Percentiles rank a stretch among this genome's conserved stretches.
Conservation (phyloP, 345 rosid genomes). For the Salix viminalis region DNA sequence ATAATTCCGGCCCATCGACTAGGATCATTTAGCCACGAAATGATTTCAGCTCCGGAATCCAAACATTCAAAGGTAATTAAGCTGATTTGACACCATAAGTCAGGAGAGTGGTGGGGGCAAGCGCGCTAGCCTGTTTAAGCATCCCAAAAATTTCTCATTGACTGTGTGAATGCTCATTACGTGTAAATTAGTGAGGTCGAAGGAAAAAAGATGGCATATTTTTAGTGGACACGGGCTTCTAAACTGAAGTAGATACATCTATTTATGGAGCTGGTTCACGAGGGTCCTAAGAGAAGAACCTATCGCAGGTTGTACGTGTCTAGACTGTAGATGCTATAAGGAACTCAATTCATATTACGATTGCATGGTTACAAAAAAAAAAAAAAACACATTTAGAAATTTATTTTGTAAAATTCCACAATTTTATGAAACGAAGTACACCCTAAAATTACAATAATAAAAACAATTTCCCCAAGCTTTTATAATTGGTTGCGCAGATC, state of each 20-base stretch:
- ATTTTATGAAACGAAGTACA: no score
- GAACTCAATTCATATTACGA: no score
- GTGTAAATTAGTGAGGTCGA: background rate
- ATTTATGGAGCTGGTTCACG: background rate
- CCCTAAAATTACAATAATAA: no score
- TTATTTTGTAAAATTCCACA: no score
- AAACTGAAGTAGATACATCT: background rate
- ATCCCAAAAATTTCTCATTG: constrained; percentile 7
- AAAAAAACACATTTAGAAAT: no score
- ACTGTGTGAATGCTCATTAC: constrained; percentile 3
- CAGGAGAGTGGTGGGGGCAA: constrained; percentile 19
- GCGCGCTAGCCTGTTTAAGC: constrained; percentile 1
- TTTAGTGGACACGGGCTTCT: background rate
- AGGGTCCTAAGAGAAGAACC: background rate
- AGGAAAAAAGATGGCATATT: background rate
- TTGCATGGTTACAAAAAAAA: no score
- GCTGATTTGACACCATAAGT: constrained; percentile 30
- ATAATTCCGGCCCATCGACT: background rate
- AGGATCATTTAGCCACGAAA: constrained; percentile 9
- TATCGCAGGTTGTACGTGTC: no score
- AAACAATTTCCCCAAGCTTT: no score
- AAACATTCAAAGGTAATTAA: background rate
- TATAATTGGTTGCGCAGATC: no score
- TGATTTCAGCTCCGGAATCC: constrained; percentile 16
- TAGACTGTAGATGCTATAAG: no score